These are phyloP conservation scores for Podochytrium sp. DNA, from an alignment of 192 early-diverging fungal species.

Conservation along the genomic window DNA sequence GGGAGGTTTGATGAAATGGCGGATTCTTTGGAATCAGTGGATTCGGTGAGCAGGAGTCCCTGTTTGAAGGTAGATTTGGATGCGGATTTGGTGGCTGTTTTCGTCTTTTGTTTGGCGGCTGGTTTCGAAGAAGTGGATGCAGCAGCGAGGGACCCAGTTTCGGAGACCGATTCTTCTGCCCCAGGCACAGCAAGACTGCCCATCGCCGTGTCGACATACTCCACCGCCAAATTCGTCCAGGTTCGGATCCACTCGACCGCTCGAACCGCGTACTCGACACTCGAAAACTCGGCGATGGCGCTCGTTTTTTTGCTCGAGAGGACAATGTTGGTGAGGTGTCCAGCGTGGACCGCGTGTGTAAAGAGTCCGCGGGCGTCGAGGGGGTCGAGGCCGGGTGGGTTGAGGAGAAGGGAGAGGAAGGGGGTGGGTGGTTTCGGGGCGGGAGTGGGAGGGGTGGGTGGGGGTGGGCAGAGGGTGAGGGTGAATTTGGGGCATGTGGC, in stretches of 20 bases:
- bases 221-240: slow-evolving; percentile 3
- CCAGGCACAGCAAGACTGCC: background rate
- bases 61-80: no score
- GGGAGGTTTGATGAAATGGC: no score
- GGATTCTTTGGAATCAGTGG: no score
- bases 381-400: background rate
- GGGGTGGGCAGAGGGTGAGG: background rate
- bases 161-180: no score
- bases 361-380: slow-evolving; percentile 6
- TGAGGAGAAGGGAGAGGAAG: slow-evolving; percentile 6
- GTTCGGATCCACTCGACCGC: background rate
- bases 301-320: background rate
- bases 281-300: slow-evolving; percentile 2
- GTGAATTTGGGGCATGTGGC: background rate
- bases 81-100: no score
- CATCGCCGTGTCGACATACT: background rate
- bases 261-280: background rate
- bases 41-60: no score
- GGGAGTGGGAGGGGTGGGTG: background rate
- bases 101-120: no score
- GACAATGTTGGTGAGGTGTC: background rate
- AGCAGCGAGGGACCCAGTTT: background rate
- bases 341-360: background rate
- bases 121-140: no score
- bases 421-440: background rate